Evolutionary conservation across 768 basidiomycete genomes (phyloP).

Genomic region (Rhizopogon salebrosus): DNA sequence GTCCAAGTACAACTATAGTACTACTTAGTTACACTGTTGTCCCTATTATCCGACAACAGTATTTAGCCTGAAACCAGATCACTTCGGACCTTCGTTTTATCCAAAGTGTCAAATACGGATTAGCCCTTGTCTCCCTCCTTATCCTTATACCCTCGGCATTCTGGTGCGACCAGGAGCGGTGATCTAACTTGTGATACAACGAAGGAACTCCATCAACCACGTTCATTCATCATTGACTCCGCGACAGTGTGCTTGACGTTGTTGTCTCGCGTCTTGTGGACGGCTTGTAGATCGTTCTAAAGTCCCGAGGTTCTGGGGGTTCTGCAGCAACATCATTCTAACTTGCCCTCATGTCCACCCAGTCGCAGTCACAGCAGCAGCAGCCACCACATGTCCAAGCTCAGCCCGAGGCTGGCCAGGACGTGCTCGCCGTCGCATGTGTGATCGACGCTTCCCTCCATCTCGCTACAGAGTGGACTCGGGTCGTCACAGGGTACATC

Average conservation of each 20-base stretch:
- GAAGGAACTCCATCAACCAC: not conserved
- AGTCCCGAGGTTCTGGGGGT: not conserved
- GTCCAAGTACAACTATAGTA: not conserved
- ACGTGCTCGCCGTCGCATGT: conserved; percentile 45
- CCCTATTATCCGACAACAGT: not conserved
- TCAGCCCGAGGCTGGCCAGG: conserved; percentile 12
- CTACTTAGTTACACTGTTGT: not conserved
- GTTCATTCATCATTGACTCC: conserved; percentile 1
- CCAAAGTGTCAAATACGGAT: not conserved
- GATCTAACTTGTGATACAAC: not conserved
- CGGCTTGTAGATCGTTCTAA: not conserved
- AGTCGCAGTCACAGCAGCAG: not conserved
- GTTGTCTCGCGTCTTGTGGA: not conserved
- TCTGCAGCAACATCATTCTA: not conserved
- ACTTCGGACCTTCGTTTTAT: not conserved
- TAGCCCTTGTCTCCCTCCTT: no score
- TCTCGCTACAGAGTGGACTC: conserved; percentile 49
- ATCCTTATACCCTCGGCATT: no score
- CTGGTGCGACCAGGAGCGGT: not conserved
- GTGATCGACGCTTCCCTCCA: conserved; percentile 58
- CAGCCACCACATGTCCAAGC: not conserved
- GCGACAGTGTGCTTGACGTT: not conserved
- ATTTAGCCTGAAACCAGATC: not conserved
- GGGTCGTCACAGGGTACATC: conserved; percentile 43
- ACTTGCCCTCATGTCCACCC: not conserved